phyloP scores from a whole-genome alignment of 176 grass and related monocot species.

The Alopecurus myosuroides region DNA sequence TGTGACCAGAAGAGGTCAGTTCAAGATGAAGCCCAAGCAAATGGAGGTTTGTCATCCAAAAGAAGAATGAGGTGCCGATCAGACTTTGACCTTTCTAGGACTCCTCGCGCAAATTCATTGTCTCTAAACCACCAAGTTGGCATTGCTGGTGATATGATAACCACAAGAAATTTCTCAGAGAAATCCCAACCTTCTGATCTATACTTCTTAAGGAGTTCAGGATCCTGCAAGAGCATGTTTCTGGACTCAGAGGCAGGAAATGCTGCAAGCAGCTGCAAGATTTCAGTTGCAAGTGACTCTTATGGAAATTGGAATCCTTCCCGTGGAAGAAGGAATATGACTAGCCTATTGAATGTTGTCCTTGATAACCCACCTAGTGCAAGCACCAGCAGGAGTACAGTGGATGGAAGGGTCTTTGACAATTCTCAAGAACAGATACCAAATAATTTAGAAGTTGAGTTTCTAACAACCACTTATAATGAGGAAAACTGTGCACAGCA shows the following conservation, averaged over 20 bases:
- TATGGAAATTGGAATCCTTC: conserved; percentile 17
- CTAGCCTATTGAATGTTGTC: conserved; percentile 13
- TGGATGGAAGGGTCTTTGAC: not conserved
- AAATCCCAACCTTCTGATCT: conserved; percentile 20
- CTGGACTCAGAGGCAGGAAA: conserved; percentile 8
- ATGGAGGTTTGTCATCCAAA: conserved; percentile 14
- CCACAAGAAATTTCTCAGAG: conserved; percentile 19
- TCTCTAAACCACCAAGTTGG: conserved; percentile 7
- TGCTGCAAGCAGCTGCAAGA: conserved; percentile 6
- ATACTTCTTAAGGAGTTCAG: conserved; percentile 38
- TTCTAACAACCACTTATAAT: conserved; percentile 2
- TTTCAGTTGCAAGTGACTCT: conserved; percentile 3
- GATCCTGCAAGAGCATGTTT: conserved; percentile 10
- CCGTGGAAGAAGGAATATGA: conserved; percentile 15
- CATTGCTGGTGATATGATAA: conserved; percentile 5
- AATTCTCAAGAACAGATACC: conserved; percentile 23
- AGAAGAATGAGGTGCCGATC: conserved; percentile 18
- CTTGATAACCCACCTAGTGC: conserved; percentile 26
- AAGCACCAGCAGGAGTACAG: conserved; percentile 3
- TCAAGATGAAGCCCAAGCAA: conserved; percentile 26
- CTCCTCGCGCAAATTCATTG: conserved; percentile 24
- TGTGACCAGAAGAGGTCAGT: conserved; percentile 24
- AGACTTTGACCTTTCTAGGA: not conserved
- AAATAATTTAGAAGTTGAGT: conserved; percentile 23
- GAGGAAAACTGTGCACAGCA: conserved; percentile 13